Evolutionary conservation across 2,329 filamentous ascomycete genomes (phyloP).

Genomic region (Aspergillus sp.): DNA sequence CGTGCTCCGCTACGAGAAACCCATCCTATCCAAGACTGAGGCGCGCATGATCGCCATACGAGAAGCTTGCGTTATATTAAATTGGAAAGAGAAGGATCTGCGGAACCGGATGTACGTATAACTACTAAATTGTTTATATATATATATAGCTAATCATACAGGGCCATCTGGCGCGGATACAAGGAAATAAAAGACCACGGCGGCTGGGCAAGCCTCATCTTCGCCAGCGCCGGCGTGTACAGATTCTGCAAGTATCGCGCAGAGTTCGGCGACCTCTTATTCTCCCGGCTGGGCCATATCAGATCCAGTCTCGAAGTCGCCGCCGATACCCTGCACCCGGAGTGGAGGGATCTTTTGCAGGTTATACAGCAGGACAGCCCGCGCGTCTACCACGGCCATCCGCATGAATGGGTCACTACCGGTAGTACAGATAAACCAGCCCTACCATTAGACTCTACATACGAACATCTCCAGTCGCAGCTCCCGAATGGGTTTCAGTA

Average conservation of each 20-base stretch:
- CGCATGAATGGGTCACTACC: slow-evolving; percentile 27
- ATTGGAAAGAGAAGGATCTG: slow-evolving; percentile 59
- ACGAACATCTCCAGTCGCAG: slow-evolving; percentile 19
- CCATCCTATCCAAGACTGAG: slow-evolving; percentile 47
- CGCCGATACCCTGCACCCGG: slow-evolving; percentile 54
- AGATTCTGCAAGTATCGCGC: slow-evolving; percentile 62
- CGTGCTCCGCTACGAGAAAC: slow-evolving; percentile 39
- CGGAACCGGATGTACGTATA: slow-evolving; percentile 43
- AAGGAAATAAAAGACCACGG: slow-evolving; percentile 59
- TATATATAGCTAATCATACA: not conserved
- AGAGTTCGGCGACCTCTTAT: slow-evolving; percentile 53
- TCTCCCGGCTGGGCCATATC: slow-evolving; percentile 48
- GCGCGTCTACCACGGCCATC: slow-evolving; percentile 22
- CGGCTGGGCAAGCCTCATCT: slow-evolving; percentile 57
- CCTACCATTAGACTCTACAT: slow-evolving; percentile 21
- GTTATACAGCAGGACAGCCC: slow-evolving; percentile 21
- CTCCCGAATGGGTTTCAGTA: slow-evolving; percentile 21
- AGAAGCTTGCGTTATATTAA: slow-evolving; percentile 55
- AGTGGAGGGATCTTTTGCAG: slow-evolving; percentile 50
- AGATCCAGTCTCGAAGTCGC: slow-evolving; percentile 53
- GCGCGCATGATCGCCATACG: slow-evolving; percentile 53
- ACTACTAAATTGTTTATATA: not conserved
- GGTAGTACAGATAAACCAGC: slow-evolving; percentile 1
- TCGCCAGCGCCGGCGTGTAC: slow-evolving; percentile 59
- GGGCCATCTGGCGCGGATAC: slow-evolving; percentile 58